Base-by-base conservation (phyloP, 495 filamentous ascomycete species). In the Tuber microsphaerosporum region DNA sequence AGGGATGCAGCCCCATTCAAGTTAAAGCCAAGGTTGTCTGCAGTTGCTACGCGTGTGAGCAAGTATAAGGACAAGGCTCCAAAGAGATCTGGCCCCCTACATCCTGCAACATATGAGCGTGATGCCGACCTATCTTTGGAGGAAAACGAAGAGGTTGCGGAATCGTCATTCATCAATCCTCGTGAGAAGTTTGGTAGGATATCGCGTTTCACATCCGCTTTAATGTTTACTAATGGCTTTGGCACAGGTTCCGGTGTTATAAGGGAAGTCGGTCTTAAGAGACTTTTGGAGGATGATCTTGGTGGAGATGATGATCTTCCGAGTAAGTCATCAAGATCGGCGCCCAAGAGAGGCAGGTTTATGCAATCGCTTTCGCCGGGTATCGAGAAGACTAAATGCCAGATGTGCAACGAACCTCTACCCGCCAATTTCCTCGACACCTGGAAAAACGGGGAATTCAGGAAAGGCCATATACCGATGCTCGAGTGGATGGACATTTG, bases 401-500 rank as follows among this genome's bases (percentile, higher is more conserved):
- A 42, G 39, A 46, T 46, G 10, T 76, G 75, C 12, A 39, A 42
- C 3, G 20, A 37, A 42, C 48, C 71, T 17, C 51, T 76, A 12
- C 71, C 75, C 26, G 1, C n/a, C 34, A 41, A 41, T 22, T 74
- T 74, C 14, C 46, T 76, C 26, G 75, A 76, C 12, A 41, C 34
- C 22, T 76, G 71, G 71, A 41, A 45, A 22, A 20, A 45, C 69
- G 31, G 41, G 0, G 8, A 19, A 16, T 31, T 37, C 26, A 65
- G 16, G 14, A 34, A 56, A 31, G 39, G 71, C 71, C 71, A 44
- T 43, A 76, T 81, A 69, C 69, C 70, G 31, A 72, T 82, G 71
- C 76, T 75, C n/a, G 74, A 75, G 37, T 82, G 80, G 80, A 83
- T 85, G 42, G 82, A 83, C 45, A 97, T 97, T 84, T 97, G 94